Conservation (phyloP, 495 filamentous ascomycete species). For the Lichenothelia convexa region DNA sequence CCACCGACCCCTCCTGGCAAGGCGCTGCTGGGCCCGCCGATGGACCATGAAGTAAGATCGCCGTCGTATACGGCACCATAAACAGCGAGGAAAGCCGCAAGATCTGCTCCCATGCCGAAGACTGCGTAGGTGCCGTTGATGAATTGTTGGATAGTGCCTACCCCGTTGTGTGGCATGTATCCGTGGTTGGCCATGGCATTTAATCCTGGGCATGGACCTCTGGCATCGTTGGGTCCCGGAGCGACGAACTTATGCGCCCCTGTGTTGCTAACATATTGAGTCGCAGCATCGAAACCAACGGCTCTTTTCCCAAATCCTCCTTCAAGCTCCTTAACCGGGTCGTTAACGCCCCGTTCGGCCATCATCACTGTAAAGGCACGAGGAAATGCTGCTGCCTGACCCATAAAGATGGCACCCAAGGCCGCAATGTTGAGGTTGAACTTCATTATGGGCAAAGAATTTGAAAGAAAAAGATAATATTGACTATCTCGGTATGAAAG, state of each 20-base stretch:
- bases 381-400: too few relatives aligned
- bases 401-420: too few relatives aligned
- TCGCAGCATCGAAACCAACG: conserved; percentile 15
- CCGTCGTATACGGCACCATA: conserved; percentile 35
- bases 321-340: too few relatives aligned
- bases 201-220: conserved; percentile 31
- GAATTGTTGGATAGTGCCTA: conserved; percentile 21
- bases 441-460: too few relatives aligned
- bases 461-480: too few relatives aligned
- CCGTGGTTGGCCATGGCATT: conserved; percentile 32
- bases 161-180: conserved; percentile 35
- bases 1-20: conserved; percentile 4
- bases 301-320: too few relatives aligned
- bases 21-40: conserved; percentile 9
- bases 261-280: conserved; percentile 15
- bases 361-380: too few relatives aligned
- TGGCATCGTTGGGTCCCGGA: conserved; percentile 6
- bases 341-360: too few relatives aligned
- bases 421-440: too few relatives aligned
- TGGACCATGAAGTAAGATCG: conserved; percentile 18
- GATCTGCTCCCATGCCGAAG: conserved; percentile 33
- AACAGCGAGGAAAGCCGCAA: conserved; percentile 29
- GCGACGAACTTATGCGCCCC: conserved; percentile 14
- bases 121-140: conserved; percentile 21
- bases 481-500: too few relatives aligned